Evolutionary conservation across 2,329 filamentous ascomycete genomes (phyloP), one percentile per base, ranked within the genome.

Genomic region (Niveomyces coronatus): DNA sequence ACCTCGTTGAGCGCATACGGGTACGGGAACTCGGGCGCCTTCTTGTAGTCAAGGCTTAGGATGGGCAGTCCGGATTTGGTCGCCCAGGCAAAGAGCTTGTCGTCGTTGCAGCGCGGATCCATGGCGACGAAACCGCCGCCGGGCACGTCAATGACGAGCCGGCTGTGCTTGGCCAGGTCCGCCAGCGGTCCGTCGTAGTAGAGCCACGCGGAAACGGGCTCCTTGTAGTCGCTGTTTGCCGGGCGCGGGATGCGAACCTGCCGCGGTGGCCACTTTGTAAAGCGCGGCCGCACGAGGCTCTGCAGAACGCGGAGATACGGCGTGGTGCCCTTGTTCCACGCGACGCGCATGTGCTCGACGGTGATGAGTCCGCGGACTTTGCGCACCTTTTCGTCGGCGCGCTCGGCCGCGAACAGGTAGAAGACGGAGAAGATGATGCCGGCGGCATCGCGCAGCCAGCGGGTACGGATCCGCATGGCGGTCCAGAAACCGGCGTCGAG

Each of bases 401-500:
- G 82, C 59, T 96, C 89, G 1, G 91, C 87, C 11, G 88, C 86
- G 38, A 96, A 74, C 45, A 98, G 69, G 57, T 98, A 98, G 61
- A 94, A 98, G 9, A 82, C 55, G 1, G 85, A 85, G 59, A 95
- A 96, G 32, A 85, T 66, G 15, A 96, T 69, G 54, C 85, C 87
- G 9, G 83, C 76, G 11, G 94, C 55, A 55, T 96, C 88, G 27
- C 87, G 73, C 29, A 94, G 49, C 76, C 84, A 88, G 51, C 83
- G 87, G 37, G 56, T 57, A 33, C 75, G 76, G 46, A 98, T 88
- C 51, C 79, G 82, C 91, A 98, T 98, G 23, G 91, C 91, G 0
- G 87, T 94, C 91, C 91, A 98, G 60, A 95, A 98, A 2, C 91
- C 91, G 5, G 91, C 91, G 52, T 98, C 91, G 44, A 98, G 64